A percentile compares a stretch with the other conserved stretches of the same genome.
These are phyloP conservation scores for Carex pumila DNA, from an alignment of 176 grass and related monocot genomes.

Conservation along the genomic window DNA sequence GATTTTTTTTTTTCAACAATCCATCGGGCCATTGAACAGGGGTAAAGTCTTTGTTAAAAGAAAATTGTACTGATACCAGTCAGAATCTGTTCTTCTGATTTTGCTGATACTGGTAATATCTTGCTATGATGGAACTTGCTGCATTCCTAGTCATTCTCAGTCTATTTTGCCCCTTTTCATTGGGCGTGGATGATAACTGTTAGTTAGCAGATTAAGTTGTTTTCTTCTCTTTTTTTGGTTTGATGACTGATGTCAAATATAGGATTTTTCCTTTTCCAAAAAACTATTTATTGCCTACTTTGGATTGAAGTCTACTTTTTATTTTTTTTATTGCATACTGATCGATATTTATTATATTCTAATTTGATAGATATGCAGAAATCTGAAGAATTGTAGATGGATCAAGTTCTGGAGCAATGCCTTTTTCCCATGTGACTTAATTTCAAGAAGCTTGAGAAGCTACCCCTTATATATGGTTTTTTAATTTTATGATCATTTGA, in stretches of 20 bases:
- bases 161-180: not conserved
- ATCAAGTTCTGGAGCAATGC: not conserved
- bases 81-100: not conserved
- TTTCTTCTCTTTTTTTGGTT: no score
- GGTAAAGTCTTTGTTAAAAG: not conserved
- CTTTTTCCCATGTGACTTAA: slow-evolving; percentile 1
- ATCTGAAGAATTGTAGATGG: slow-evolving; percentile 14
- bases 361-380: slow-evolving; percentile 2
- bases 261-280: not conserved
- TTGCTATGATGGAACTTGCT: not conserved
- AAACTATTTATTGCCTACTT: not conserved
- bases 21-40: no score
- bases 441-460: slow-evolving; percentile 18
- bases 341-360: not conserved
- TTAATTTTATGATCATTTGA: slow-evolving; percentile 7
- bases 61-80: not conserved
- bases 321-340: not conserved
- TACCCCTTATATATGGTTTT: slow-evolving; percentile 13
- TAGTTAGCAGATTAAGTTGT: not conserved
- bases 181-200: not conserved
- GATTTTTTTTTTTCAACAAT: not conserved
- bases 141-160: not conserved
- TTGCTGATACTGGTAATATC: not conserved
- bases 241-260: not conserved
- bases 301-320: not conserved